Conservation (phyloP, 495 filamentous ascomycete species). For the Sabuloglossum arenarium region DNA sequence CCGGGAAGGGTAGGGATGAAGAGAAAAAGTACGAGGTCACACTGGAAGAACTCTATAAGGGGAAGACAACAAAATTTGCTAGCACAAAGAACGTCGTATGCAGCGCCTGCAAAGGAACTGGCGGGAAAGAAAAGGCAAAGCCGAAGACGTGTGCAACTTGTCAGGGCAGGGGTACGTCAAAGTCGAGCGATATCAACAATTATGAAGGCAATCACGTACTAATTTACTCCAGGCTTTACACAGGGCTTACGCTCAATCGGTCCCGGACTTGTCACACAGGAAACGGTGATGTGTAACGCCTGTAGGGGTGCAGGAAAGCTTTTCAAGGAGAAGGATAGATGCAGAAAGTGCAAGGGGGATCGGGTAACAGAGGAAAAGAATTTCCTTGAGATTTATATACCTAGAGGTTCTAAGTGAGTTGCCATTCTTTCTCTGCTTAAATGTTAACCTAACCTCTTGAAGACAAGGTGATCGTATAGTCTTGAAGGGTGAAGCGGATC, state of each 20-base stretch:
- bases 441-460: slow-evolving; percentile 9
- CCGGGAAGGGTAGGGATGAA: slow-evolving; percentile 57
- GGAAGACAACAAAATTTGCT: slow-evolving; percentile 89
- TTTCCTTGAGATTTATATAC: slow-evolving; percentile 88
- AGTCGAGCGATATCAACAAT: background rate
- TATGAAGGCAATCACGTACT: background rate
- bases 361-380: slow-evolving; percentile 67
- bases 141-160: slow-evolving; percentile 69
- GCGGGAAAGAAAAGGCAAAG: slow-evolving; percentile 83
- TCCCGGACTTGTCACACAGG: slow-evolving; percentile 59
- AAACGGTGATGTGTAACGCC: slow-evolving; percentile 46
- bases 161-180: slow-evolving; percentile 38
- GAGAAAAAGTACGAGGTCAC: slow-evolving; percentile 78
- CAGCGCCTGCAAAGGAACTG: slow-evolving; percentile 63
- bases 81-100: slow-evolving; percentile 88
- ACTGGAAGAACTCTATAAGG: slow-evolving; percentile 90
- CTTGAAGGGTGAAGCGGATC: slow-evolving; percentile 85
- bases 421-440: background rate
- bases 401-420: slow-evolving; percentile 50
- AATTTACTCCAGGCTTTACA: slow-evolving; percentile 28
- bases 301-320: slow-evolving; percentile 67
- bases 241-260: slow-evolving; percentile 58
- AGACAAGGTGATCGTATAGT: slow-evolving; percentile 76
- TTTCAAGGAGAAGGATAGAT: slow-evolving; percentile 86
- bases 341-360: slow-evolving; percentile 94